Base-by-base conservation (phyloP, 2,329 filamentous ascomycete species). In the Pyrenophora tritici-repentis region DNA sequence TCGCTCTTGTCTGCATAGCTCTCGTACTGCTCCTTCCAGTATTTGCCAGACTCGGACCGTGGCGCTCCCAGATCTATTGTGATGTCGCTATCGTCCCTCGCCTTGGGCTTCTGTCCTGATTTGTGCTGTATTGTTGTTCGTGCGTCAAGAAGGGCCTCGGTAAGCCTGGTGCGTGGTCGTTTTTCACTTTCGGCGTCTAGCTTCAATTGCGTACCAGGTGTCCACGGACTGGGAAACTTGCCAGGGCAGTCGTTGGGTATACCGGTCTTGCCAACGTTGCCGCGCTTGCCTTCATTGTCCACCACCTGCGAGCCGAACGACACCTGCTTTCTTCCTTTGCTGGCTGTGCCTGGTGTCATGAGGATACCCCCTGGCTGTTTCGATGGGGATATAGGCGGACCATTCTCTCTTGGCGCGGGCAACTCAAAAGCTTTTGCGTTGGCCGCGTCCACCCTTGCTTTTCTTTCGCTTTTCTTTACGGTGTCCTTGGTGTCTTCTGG, bases 21-120 rank as follows among this genome's bases (percentile, higher is more conserved):
- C 59, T 90, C 82, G 63, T 89, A 92, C 66, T 91, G 84, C 18
- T 83, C 81, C 73, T 92, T 92, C 89, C 89, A 93, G 73, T 89
- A 91, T 62, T 83, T 85, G 6, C 88, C 89, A 3, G 88, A 91
- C 52, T 87, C 83, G 2, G 88, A 90, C 56, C 86, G 83, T 6
- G 89, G 89, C 63, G 90, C 86, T 56, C 87, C 87, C 41, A 90
- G 75, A 63, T 91, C 88, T 40, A 86, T 74, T 0, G 88, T 90
- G 49, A 86, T 75, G 61, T 91, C 87, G 47, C 81, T 78, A 43
- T 84, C 81, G 59, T 77, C 76, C 42, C 72, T 73, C 16, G 70
- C 70, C 46, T 69, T 73, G 18, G 55, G 63, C 32, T 62, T 72
- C 43, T 71, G 64, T 1, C 62, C 66, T 6, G 56, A 49, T 34